phyloP scores from a whole-genome alignment of 352 stramenopile species.

The Peronospora tabacina region DNA sequence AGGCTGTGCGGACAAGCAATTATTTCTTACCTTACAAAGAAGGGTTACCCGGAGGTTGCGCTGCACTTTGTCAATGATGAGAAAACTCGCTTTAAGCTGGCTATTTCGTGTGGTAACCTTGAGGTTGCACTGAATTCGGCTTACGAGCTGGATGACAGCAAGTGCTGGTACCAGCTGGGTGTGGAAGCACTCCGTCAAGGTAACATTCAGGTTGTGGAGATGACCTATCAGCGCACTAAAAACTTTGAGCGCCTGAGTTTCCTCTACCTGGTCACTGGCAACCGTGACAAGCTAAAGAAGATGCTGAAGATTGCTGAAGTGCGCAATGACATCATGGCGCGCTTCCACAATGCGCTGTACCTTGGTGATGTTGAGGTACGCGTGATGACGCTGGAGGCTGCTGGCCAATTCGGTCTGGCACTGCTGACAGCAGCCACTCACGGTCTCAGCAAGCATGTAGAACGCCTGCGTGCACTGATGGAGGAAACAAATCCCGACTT shows the following conservation, averaged over 20 bases:
- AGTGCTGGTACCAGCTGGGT: constrained; percentile 96
- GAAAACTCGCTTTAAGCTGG: constrained; percentile 96
- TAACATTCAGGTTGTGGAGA: constrained; percentile 99
- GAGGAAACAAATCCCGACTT: constrained; percentile 86
- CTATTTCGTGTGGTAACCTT: constrained; percentile 98
- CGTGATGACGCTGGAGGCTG: constrained; percentile 92
- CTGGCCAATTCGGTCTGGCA: constrained; percentile 92
- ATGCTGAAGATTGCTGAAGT: constrained; percentile 99
- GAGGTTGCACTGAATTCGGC: constrained; percentile 96
- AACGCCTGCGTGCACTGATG: constrained; percentile 88
- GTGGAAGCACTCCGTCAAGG: constrained; percentile 96
- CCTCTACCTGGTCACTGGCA: constrained; percentile 97
- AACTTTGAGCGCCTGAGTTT: constrained; percentile 99
- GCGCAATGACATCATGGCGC: constrained; percentile 96
- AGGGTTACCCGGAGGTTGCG: constrained; percentile 99
- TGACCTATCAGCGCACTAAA: constrained; percentile 99
- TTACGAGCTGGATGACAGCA: constrained; percentile 92
- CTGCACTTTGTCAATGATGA: constrained; percentile 99
- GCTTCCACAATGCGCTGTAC: constrained; percentile 98
- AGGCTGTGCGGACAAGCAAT: constrained; percentile 96
- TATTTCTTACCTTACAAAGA: constrained; percentile 97
- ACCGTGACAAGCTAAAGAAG: constrained; percentile 98
- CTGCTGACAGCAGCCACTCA: constrained; percentile 95
- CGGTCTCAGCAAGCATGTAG: constrained; percentile 91
- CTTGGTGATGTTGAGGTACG: constrained; percentile 94